Percentiles rank a stretch among this genome's conserved stretches.
These are phyloP conservation scores for Arachis hypogaea DNA, from an alignment of 306 rosid genomes.

Conservation along the genomic window DNA sequence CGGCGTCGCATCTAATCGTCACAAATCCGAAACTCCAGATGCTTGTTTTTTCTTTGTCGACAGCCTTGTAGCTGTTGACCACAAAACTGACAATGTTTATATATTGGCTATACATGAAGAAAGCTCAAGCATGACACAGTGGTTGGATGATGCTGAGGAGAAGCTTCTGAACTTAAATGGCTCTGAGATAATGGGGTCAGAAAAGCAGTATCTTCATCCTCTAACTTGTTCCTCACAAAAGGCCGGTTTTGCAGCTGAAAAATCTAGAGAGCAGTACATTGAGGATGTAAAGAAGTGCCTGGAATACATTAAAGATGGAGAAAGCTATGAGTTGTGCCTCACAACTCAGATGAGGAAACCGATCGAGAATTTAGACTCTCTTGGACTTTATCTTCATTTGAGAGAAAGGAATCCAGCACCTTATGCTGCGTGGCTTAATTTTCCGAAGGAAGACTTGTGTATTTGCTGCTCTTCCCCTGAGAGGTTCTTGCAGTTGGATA, in stretches of 20 bases:
- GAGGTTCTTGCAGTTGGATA: slow-evolving; percentile 83
- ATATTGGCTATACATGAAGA: slow-evolving; percentile 68
- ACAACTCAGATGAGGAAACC: slow-evolving; percentile 86
- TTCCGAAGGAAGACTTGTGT: slow-evolving; percentile 69
- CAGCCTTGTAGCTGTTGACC: slow-evolving; percentile 81
- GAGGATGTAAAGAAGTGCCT: slow-evolving; percentile 78
- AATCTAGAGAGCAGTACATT: slow-evolving; percentile 72
- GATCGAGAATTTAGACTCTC: slow-evolving; percentile 55
- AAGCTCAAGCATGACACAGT: slow-evolving; percentile 46
- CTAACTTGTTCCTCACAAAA: slow-evolving; percentile 39
- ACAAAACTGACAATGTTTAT: slow-evolving; percentile 80
- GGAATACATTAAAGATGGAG: slow-evolving; percentile 87
- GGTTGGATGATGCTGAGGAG: slow-evolving; percentile 76
- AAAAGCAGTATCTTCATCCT: slow-evolving; percentile 39
- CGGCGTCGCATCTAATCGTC: slow-evolving; percentile 60
- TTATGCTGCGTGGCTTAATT: slow-evolving; percentile 97
- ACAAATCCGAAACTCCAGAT: slow-evolving; percentile 88
- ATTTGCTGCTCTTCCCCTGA: slow-evolving; percentile 98
- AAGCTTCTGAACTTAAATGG: slow-evolving; percentile 68
- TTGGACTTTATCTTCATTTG: slow-evolving; percentile 80
- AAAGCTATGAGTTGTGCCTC: slow-evolving; percentile 94
- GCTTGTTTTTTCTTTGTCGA: slow-evolving; percentile 98
- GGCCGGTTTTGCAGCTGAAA: slow-evolving; percentile 67
- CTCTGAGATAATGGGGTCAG: slow-evolving; percentile 41
- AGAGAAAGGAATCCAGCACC: slow-evolving; percentile 97